Conservation (phyloP, 1,139 yeast genomes). For the Torulaspora globosa region DNA sequence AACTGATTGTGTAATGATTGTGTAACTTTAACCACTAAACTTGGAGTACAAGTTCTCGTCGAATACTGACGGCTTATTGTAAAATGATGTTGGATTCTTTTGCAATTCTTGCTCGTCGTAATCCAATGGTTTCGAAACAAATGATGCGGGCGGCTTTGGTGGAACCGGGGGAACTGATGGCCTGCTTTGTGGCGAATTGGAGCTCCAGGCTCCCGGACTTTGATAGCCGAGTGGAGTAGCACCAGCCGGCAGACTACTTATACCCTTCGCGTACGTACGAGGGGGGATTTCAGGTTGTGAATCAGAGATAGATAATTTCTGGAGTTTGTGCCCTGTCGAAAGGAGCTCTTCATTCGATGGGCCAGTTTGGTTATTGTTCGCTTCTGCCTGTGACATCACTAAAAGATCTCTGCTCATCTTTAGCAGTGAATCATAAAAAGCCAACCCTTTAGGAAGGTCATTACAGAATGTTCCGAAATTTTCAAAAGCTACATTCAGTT, state of each 20-base stretch:
- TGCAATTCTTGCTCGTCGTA: slow-evolving; percentile 27
- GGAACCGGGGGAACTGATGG: slow-evolving; percentile 25
- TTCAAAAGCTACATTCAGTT: slow-evolving; percentile 47
- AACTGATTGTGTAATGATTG: slow-evolving; percentile 1
- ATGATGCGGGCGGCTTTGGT: slow-evolving; percentile 21
- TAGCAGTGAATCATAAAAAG: slow-evolving; percentile 57
- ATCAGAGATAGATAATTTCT: slow-evolving; percentile 6
- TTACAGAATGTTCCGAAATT: slow-evolving; percentile 55
- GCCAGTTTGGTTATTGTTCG: slow-evolving; percentile 8
- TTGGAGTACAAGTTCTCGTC: slow-evolving; percentile 44
- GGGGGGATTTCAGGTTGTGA: slow-evolving; percentile 9
- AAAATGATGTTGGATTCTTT: slow-evolving; percentile 38
- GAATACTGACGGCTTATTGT: slow-evolving; percentile 45
- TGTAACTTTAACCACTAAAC: slow-evolving; percentile 30
- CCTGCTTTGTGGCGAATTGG: not conserved
- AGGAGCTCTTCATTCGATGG: slow-evolving; percentile 13
- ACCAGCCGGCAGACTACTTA: not conserved
- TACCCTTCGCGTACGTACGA: slow-evolving; percentile 5
- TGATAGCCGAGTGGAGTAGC: not conserved
- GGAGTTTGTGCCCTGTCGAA: slow-evolving; percentile 3
- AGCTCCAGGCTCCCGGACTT: not conserved
- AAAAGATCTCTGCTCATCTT: slow-evolving; percentile 40
- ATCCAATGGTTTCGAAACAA: not conserved
- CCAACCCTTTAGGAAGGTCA: slow-evolving; percentile 59
- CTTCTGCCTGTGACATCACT: slow-evolving; percentile 21